Evolutionary conservation across 2,329 filamentous ascomycete species (phyloP).

Genomic region (Phyllosticta capitalensis): DNA sequence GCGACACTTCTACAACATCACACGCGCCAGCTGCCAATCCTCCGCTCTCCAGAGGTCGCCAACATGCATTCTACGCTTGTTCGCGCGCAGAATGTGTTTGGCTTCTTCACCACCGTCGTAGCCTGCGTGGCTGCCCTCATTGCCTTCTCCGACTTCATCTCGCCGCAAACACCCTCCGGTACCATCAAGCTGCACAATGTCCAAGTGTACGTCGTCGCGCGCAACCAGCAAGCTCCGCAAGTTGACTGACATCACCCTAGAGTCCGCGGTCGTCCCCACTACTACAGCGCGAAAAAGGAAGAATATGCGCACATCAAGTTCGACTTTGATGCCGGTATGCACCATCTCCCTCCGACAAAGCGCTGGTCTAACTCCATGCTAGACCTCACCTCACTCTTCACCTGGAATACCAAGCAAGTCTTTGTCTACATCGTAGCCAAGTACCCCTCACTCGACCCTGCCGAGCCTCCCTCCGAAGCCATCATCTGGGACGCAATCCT

Average conservation of each 20-base stretch:
- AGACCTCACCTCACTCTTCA: slow-evolving; percentile 86
- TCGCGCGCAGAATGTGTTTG: slow-evolving; percentile 84
- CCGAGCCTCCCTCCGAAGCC: slow-evolving; percentile 47
- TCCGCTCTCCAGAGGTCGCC: slow-evolving; percentile 13
- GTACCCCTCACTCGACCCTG: slow-evolving; percentile 42
- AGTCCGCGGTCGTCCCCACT: slow-evolving; percentile 85
- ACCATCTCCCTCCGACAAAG: not conserved
- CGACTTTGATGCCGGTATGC: slow-evolving; percentile 66
- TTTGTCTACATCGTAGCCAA: slow-evolving; percentile 91
- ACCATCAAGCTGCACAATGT: slow-evolving; percentile 62
- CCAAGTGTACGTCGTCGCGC: slow-evolving; percentile 57
- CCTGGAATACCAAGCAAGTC: slow-evolving; percentile 98
- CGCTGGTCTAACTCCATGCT: not conserved
- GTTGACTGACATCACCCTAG: slow-evolving; percentile 35
- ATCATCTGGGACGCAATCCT: slow-evolving; percentile 97
- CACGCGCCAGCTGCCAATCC: not conserved
- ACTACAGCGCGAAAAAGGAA: slow-evolving; percentile 85
- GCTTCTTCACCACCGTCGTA: slow-evolving; percentile 93
- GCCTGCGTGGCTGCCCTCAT: slow-evolving; percentile 73
- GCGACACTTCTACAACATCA: not conserved
- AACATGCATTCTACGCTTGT: slow-evolving; percentile 81
- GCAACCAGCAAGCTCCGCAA: not conserved
- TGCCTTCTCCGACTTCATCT: slow-evolving; percentile 66
- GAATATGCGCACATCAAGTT: slow-evolving; percentile 95
- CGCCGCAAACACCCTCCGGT: slow-evolving; percentile 57